phyloP scores from a whole-genome alignment of 2,329 filamentous ascomycete genomes.

The Pyrenochaeta sp. region DNA sequence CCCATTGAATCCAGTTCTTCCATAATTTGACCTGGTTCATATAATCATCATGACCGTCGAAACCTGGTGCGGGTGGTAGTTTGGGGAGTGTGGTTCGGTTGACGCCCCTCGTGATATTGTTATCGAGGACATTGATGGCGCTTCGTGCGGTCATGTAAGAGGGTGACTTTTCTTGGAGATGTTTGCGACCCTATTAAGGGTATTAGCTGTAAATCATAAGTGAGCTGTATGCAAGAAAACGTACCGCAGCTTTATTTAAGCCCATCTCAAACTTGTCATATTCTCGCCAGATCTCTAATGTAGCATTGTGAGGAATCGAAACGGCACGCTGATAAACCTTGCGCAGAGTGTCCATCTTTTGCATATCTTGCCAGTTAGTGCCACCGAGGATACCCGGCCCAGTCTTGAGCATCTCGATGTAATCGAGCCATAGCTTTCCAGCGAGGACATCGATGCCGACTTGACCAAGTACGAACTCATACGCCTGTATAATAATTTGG shows the following conservation, averaged over 20 bases:
- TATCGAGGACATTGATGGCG: slow-evolving; percentile 88
- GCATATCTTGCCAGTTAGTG: slow-evolving; percentile 91
- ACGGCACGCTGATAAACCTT: slow-evolving; percentile 94
- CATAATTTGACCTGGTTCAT: slow-evolving; percentile 84
- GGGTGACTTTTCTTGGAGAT: slow-evolving; percentile 90
- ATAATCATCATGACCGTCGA: slow-evolving; percentile 86
- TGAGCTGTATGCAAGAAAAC: slow-evolving; percentile 33
- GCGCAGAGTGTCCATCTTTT: slow-evolving; percentile 94
- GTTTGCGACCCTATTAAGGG: slow-evolving; percentile 79
- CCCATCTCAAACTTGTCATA: slow-evolving; percentile 97
- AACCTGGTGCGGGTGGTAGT: slow-evolving; percentile 83
- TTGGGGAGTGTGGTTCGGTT: slow-evolving; percentile 79
- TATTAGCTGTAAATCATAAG: slow-evolving; percentile 23
- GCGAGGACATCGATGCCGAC: slow-evolving; percentile 93
- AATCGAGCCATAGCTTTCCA: slow-evolving; percentile 91
- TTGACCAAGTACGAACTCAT: slow-evolving; percentile 89
- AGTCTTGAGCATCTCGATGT: slow-evolving; percentile 90
- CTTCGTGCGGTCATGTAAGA: slow-evolving; percentile 96
- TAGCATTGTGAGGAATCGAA: slow-evolving; percentile 81
- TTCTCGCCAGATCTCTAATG: slow-evolving; percentile 92
- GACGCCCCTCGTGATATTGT: slow-evolving; percentile 82
- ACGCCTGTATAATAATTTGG: slow-evolving; percentile 81
- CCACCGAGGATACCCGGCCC: slow-evolving; percentile 88
- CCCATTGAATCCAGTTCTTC: slow-evolving; percentile 95
- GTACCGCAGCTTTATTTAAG: slow-evolving; percentile 88